These are phyloP conservation scores for Chytridium lagenaria DNA, from an alignment of 371 early-diverging fungal species.

Conservation along the genomic window DNA sequence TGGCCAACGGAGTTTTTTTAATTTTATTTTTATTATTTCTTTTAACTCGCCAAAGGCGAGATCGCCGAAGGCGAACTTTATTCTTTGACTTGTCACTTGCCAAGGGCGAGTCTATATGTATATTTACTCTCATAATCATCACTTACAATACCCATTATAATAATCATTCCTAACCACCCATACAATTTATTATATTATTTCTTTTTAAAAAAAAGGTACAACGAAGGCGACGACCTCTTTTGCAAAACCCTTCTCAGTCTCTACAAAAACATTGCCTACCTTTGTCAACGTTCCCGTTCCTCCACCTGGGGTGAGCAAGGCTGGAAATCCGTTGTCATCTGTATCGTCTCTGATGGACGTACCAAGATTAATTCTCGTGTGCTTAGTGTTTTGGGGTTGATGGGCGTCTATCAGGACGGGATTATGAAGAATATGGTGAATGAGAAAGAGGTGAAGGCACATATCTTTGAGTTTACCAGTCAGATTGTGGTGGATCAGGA, in stretches of 20 bases:
- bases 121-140: too few species aligned
- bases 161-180: too few species aligned
- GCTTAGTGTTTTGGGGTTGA: conserved; percentile 79
- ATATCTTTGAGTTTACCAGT: conserved; percentile 92
- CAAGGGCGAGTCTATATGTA: too few species aligned
- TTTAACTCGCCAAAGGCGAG: too few species aligned
- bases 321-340: conserved; percentile 91
- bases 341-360: conserved; percentile 67
- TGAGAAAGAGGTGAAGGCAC: conserved; percentile 63
- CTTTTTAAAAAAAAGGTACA: too few species aligned
- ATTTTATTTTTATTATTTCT: too few species aligned
- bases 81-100: too few species aligned
- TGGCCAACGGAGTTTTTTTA: too few species aligned
- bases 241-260: conserved; percentile 80
- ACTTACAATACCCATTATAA: too few species aligned
- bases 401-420: conserved; percentile 93
- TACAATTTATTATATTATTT: too few species aligned
- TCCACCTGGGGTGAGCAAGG: conserved; percentile 83
- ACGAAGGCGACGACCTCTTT: conserved; percentile 88
- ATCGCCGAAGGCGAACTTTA: too few species aligned
- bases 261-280: conserved; percentile 87
- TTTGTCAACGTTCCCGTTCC: conserved; percentile 81
- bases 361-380: conserved; percentile 72
- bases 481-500: conserved; percentile 68
- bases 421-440: conserved; percentile 61